Percentiles rank a stretch among this genome's conserved stretches.
These are phyloP conservation scores for Lodderomyces margitis DNA, from an alignment of 1,139 yeast genomes.

Conservation along the genomic window DNA sequence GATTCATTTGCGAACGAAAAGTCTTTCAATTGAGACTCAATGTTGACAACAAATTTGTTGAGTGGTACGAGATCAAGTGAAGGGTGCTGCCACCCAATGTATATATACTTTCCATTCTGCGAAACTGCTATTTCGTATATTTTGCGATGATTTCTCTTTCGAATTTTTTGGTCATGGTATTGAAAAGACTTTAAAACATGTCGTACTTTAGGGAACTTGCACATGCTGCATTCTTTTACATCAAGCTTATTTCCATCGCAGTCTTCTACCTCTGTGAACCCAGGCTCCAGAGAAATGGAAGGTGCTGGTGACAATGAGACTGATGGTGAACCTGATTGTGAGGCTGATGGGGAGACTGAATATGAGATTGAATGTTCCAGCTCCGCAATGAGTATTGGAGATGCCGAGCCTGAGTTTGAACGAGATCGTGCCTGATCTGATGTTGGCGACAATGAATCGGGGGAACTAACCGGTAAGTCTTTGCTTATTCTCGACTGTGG, in stretches of 20 bases:
- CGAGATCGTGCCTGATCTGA: not conserved
- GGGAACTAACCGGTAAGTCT: not conserved
- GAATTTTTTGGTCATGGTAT: slow-evolving; percentile 1
- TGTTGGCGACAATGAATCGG: not conserved
- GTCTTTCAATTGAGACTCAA: slow-evolving; percentile 11
- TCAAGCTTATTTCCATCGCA: slow-evolving; percentile 8
- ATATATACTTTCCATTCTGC: slow-evolving; percentile 12
- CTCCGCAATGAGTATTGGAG: no score
- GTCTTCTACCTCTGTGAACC: slow-evolving; percentile 4
- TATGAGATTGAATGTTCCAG: no score
- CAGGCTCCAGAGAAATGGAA: not conserved
- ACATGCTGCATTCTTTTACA: slow-evolving; percentile 1
- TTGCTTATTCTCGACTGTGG: not conserved
- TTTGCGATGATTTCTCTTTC: not conserved
- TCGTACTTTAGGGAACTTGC: slow-evolving; percentile 4
- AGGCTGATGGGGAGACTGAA: no score
- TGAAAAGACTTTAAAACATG: slow-evolving; percentile 9
- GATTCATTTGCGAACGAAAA: slow-evolving; percentile 12
- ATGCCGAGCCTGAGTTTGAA: not conserved
- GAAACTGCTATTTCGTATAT: slow-evolving; percentile 10
- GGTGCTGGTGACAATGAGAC: slow-evolving; percentile 1
- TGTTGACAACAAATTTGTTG: slow-evolving; percentile 10
- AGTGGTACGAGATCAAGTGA: slow-evolving; percentile 3
- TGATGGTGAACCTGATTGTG: not conserved
- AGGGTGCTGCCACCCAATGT: slow-evolving; percentile 8